Percentiles rank a stretch among this genome's conserved stretches.
phyloP scores from a whole-genome alignment of 805 yeast species.

The Saccharomycopsis synnaedendra region DNA sequence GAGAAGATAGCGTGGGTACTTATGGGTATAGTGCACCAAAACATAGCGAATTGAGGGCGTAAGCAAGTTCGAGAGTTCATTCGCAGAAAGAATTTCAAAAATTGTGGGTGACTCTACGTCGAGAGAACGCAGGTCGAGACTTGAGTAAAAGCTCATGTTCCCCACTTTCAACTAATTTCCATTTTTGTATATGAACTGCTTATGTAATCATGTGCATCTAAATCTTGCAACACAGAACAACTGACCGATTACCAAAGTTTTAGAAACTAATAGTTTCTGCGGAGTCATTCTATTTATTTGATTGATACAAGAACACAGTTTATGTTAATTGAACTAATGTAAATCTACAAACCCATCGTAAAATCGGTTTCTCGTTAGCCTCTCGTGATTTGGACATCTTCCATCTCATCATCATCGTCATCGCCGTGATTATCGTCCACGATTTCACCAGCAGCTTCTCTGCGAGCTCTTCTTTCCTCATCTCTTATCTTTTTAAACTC shows the following conservation, averaged over 20 bases:
- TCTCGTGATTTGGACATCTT: slow-evolving; percentile 19
- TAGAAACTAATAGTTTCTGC: no score
- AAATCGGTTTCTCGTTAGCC: no score
- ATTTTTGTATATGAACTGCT: no score
- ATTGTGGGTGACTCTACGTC: slow-evolving; percentile 75
- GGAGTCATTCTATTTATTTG: no score
- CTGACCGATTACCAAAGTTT: no score
- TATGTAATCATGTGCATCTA: no score
- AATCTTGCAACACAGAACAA: no score
- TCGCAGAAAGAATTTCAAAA: slow-evolving; percentile 77
- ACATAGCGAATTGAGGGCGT: slow-evolving; percentile 78
- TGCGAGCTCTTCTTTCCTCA: slow-evolving; percentile 58
- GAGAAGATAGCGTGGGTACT: slow-evolving; percentile 61
- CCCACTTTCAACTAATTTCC: no score
- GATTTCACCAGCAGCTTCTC: slow-evolving; percentile 35
- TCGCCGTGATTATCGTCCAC: slow-evolving; percentile 17
- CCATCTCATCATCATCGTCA: slow-evolving; percentile 21
- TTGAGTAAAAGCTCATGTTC: slow-evolving; percentile 67
- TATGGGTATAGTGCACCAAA: slow-evolving; percentile 67
- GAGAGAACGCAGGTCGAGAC: slow-evolving; percentile 64
- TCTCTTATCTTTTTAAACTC: slow-evolving; percentile 77
- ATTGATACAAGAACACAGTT: no score
- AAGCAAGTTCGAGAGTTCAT: slow-evolving; percentile 63
- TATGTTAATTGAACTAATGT: no score
- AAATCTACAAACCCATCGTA: no score